Evolutionary conservation across 495 filamentous ascomycete genomes (phyloP), one percentile per base, ranked within the genome.

Genomic region (Daldinia childiae): DNA sequence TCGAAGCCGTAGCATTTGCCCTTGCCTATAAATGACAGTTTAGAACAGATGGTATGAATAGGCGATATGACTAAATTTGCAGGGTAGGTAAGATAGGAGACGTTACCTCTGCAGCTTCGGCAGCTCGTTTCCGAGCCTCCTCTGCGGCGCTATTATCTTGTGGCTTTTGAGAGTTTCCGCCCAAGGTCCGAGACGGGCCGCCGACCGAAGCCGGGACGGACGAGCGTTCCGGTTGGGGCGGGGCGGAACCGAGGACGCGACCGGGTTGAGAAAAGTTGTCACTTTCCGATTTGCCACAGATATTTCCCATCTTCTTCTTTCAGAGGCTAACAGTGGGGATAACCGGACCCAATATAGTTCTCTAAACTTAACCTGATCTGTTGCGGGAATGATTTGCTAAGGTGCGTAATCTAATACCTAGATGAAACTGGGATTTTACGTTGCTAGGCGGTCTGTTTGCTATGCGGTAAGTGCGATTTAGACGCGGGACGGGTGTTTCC

Each of bases 91-190:
- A 17, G 9, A 7, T 34, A 30, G 58, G 3, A 19, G 8, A 26
- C 9, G n/a, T 27, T 12, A 92, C 90, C 87, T 92, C 88, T 14
- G 90, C 91, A 21, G 91, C 91, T 50, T 86, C 82, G 0, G 90
- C 90, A 0, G 91, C 90, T 68, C 87, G 88, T 59, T 74, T 79
- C 70, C 85, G 82, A 38, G 87, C 88, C 55, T 90, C 87, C 29
- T 80, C 82, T 9, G 57, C 54, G 52, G 59, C 68, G 56, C 65
- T 65, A n/a, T 69, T 67, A 48, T 62, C 56, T 56, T 57, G 63
- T 51, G 71, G 19, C 15, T 45, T 63, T 26, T 64, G 50, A 15
- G 50, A 12, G 45, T 60, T 39, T 27, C 79, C 82, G 3, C 89
- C 88, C 5, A 90, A 75, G 12, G 86, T 87, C 56, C 89, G 83